Base-by-base conservation (phyloP, 2,329 filamentous ascomycete genomes). In the Sporothrix mexicana region DNA sequence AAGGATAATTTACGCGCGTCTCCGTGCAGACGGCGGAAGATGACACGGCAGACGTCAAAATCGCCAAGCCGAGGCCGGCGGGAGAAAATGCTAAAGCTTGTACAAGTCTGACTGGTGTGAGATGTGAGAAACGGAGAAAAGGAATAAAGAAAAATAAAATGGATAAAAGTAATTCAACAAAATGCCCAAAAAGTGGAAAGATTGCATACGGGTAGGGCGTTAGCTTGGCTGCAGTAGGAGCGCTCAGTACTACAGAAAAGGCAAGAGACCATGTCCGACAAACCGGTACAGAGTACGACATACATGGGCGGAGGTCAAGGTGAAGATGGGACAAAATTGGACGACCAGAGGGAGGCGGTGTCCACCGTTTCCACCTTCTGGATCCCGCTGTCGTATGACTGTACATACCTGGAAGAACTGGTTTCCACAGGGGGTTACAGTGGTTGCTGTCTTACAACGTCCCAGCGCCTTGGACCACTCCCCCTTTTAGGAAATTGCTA, bases 21-120 rank as follows among this genome's bases (percentile, higher is more conserved):
- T n/a, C 59, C 59, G 36, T 45, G 59, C 23, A 62, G 10, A 5
- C 59, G 59, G 59, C 59, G 59, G 59, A 64, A 64, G n/a, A 23
- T 10, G 9, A 3, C 17, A 12, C 36, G 9, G 36, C 59, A 17
- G 45, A 43, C 17, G 51, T 12, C 51, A 55, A 17, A 6, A 36
- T 30, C 13, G 13, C 55, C 55, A 59, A 59, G 25, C 5, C n/a
- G 3, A 53, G 17, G 55, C 13, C 55, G 17, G 55, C 36, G 55
- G 25, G 17, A n/a, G 25, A 36, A 20, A 20, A 25, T 13, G 47
- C 55, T 36, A 15, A 59, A 36, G 30, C 55, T 57, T 57, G 51
- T 10, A 51, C 13, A 47, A 47, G 20, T 25, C 30, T 36, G 25
- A 36, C 55, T 17, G 25, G 8, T 3, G 25, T 5, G 15, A n/a